Percentiles rank a stretch among this genome's conserved stretches.
Conservation (phyloP, 2,329 filamentous ascomycete genomes). For the Verticillium isaacii region DNA sequence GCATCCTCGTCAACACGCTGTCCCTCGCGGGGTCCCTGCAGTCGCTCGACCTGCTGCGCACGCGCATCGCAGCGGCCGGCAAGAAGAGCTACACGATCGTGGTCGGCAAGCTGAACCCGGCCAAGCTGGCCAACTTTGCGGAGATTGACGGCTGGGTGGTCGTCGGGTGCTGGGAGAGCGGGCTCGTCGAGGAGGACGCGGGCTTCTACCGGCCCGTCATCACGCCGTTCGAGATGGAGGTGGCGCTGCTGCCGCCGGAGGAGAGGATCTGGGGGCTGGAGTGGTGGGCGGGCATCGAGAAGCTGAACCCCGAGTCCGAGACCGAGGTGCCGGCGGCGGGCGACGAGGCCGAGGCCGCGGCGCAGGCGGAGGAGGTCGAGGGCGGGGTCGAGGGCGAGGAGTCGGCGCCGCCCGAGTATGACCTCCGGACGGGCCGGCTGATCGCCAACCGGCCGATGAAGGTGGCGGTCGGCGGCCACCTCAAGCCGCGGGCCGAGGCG, state of each 20-base stretch:
- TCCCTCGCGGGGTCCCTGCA: constrained; percentile 86
- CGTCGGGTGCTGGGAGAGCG: constrained; percentile 97
- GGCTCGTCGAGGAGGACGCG: constrained; percentile 74
- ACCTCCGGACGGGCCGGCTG: constrained; percentile 82
- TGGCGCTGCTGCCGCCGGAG: constrained; percentile 71
- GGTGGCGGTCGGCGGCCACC: constrained; percentile 23
- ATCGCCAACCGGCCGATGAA: constrained; percentile 74
- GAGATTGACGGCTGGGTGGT: constrained; percentile 97
- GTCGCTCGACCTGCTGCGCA: constrained; percentile 69
- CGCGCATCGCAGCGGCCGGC: constrained; percentile 69
- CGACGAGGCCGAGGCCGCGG: not conserved
- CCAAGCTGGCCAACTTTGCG: constrained; percentile 93
- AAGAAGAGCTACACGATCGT: constrained; percentile 98
- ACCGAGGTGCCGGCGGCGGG: constrained; percentile 17
- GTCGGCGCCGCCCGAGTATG: constrained; percentile 83
- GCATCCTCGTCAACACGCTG: constrained; percentile 93
- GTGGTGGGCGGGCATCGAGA: constrained; percentile 85
- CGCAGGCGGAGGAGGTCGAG: constrained; percentile 16
- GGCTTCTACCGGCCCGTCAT: constrained; percentile 86
- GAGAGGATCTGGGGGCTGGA: constrained; percentile 79
- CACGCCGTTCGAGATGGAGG: constrained; percentile 87
- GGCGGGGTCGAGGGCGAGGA: constrained; percentile 53
- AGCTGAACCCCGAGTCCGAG: constrained; percentile 43
- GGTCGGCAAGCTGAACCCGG: constrained; percentile 91
- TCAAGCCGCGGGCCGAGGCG: not conserved